phyloP scores from a whole-genome alignment of 192 early-diverging fungal genomes.

The Pilobolus umbonatus region DNA sequence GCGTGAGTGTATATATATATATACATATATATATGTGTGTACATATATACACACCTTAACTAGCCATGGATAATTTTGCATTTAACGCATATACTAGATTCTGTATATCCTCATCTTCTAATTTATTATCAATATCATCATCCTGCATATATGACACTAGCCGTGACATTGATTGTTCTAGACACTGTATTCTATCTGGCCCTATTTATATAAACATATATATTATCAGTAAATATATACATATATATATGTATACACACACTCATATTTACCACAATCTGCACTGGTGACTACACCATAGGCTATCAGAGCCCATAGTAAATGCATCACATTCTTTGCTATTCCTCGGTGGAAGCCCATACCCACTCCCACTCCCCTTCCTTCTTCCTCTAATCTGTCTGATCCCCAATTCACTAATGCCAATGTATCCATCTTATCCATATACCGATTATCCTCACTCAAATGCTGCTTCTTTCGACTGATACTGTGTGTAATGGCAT shows the following conservation, averaged over 20 bases:
- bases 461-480: not conserved
- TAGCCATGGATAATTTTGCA: conserved; percentile 24
- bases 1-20: not conserved
- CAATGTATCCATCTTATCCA: conserved; percentile 17
- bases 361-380: conserved; percentile 26
- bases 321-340: conserved; percentile 30
- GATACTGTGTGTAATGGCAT: conserved; percentile 19
- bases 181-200: not conserved
- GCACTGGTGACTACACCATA: conserved; percentile 16
- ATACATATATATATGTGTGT: too few relatives aligned
- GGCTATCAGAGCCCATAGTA: conserved; percentile 28
- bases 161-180: conserved; percentile 24
- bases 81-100: conserved; percentile 21
- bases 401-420: conserved; percentile 24
- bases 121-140: conserved; percentile 22
- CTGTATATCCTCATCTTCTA: conserved; percentile 30
- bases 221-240: not conserved
- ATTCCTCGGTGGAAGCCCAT: conserved; percentile 27
- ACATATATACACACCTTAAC: too few relatives aligned
- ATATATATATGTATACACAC: not conserved
- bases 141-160: conserved; percentile 29
- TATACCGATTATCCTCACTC: not conserved
- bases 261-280: conserved; percentile 26
- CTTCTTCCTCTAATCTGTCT: conserved; percentile 31
- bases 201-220: not conserved